A percentile compares a stretch with the other conserved stretches of the same genome.
These are phyloP conservation scores for Dryas drummondii DNA, from an alignment of 306 rosid genomes.

Conservation along the genomic window DNA sequence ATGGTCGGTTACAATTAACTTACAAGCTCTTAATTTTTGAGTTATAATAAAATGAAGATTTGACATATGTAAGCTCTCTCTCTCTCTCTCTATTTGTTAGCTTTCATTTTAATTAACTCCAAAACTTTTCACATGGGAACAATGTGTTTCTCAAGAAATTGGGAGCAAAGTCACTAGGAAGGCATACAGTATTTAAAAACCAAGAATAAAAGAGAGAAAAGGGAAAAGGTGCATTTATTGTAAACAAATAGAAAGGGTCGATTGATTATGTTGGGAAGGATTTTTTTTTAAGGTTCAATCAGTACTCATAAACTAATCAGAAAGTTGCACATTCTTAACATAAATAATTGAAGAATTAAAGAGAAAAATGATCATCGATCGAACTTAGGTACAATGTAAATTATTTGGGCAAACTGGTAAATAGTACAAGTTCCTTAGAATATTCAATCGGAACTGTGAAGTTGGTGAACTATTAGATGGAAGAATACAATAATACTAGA, in stretches of 20 bases:
- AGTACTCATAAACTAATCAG: background rate
- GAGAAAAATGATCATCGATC: conserved; percentile 3
- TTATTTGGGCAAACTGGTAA: no score
- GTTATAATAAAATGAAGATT: conserved; percentile 6
- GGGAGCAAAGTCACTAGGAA: conserved; percentile 22
- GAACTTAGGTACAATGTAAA: conserved; percentile 4
- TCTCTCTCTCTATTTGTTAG: conserved; percentile 1
- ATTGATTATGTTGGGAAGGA: background rate
- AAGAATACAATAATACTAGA: no score
- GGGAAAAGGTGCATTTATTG: conserved; percentile 1
- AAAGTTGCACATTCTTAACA: background rate
- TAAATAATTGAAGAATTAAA: background rate
- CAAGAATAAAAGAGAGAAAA: background rate
- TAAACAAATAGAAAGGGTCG: background rate
- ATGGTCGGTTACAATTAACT: conserved; percentile 48
- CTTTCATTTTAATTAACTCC: conserved; percentile 26
- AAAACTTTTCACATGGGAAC: conserved; percentile 12
- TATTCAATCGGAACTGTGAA: no score
- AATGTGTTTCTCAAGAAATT: conserved; percentile 46
- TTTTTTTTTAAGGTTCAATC: conserved; percentile 14
- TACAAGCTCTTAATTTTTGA: background rate
- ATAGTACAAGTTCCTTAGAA: no score
- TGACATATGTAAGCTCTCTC: conserved; percentile 10
- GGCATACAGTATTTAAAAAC: background rate
- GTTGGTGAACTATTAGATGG: no score